phyloP scores from a whole-genome alignment of 176 grass and related monocot genomes.

The Tillandsia fasciculata region DNA sequence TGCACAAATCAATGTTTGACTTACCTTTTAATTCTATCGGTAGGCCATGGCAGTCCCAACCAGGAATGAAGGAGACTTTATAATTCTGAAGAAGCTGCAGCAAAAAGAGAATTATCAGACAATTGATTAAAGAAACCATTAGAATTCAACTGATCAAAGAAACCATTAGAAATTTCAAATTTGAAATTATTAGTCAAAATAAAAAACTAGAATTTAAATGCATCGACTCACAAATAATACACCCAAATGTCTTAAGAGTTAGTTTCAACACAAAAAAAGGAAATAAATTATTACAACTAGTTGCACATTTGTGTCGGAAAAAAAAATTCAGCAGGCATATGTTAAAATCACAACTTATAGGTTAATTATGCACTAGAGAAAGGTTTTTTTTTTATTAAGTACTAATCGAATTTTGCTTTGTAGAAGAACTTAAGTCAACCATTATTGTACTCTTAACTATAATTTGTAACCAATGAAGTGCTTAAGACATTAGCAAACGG shows the following conservation, averaged over 20 bases:
- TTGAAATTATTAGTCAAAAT: too few relatives aligned
- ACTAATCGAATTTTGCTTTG: too few relatives aligned
- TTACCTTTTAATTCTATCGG: conserved; percentile 98
- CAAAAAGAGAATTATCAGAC: not conserved
- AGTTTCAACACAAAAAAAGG: not conserved
- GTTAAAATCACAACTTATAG: not conserved
- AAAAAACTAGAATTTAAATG: too few relatives aligned
- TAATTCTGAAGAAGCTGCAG: conserved; percentile 84
- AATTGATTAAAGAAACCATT: not conserved
- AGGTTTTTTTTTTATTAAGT: too few relatives aligned
- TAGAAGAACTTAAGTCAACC: too few relatives aligned
- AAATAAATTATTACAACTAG: not conserved
- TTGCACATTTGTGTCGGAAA: not conserved
- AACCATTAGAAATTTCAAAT: not conserved
- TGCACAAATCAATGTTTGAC: conserved; percentile 14
- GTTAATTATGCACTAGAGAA: not conserved
- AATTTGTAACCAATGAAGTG: too few relatives aligned
- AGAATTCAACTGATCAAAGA: not conserved
- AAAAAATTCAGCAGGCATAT: not conserved
- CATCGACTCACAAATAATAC: not conserved
- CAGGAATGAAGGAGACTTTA: conserved; percentile 86
- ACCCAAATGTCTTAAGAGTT: not conserved
- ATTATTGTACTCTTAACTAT: too few relatives aligned
- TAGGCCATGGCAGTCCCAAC: conserved; percentile 97
- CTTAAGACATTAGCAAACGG: too few relatives aligned